phyloP scores from a whole-genome alignment of 106 monocot species.

The Dendrobium nobile region DNA sequence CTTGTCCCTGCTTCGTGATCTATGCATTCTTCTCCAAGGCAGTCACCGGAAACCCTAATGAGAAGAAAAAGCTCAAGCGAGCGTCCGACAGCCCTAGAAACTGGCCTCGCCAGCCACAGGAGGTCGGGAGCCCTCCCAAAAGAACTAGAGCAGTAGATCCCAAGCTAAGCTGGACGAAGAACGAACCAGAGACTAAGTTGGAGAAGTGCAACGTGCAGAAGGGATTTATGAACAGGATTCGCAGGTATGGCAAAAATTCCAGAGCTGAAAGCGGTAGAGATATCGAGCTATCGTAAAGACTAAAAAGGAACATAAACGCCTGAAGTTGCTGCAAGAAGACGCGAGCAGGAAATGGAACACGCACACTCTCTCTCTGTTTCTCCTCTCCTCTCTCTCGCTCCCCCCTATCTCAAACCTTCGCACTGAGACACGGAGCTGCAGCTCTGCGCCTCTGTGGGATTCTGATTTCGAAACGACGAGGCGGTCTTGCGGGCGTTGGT shows the following conservation, averaged over 20 bases:
- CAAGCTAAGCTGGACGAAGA: background rate
- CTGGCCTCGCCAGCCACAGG: background rate
- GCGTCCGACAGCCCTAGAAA: background rate
- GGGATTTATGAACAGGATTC: background rate
- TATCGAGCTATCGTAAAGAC: background rate
- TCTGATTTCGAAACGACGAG: slow-evolving; percentile 6
- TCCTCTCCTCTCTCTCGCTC: background rate
- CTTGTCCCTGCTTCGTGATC: slow-evolving; percentile 1
- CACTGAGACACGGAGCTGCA: background rate
- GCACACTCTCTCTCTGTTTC: background rate
- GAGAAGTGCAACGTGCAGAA: background rate
- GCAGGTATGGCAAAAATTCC: background rate
- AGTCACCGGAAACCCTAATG: background rate
- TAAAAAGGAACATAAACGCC: background rate
- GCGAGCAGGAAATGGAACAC: background rate
- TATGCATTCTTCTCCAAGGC: slow-evolving; percentile 1
- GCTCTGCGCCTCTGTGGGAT: background rate
- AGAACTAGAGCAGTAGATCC: background rate
- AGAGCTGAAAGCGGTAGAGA: background rate
- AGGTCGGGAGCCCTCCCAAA: no score
- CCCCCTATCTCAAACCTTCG: background rate
- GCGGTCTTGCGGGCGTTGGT: background rate
- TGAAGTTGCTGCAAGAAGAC: background rate
- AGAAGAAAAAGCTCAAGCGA: background rate
- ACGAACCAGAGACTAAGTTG: background rate